Evolutionary conservation across 2,329 filamentous ascomycete genomes (phyloP), one percentile per base, ranked within the genome.

Genomic region (Nothomitra cinnamomea): DNA sequence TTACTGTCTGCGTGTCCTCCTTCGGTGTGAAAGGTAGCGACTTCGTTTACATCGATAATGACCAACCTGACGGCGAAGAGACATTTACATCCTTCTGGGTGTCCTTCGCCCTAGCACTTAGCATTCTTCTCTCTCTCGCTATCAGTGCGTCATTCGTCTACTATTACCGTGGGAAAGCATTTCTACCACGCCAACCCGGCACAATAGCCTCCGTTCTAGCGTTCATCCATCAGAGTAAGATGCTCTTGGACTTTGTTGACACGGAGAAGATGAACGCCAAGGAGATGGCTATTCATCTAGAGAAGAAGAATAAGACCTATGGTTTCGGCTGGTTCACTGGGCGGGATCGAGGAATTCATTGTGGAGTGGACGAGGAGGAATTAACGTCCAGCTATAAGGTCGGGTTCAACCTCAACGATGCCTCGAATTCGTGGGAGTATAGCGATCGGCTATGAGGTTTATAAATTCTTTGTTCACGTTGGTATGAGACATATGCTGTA

Each of bases 201-300:
- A 87, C 84, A 19, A 88, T 90, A 59, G 80, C 84, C 1, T 81
- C 78, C 43, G 78, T 88, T 53, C 71, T 90, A 53, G 83, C 83
- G 0, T 89, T 83, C 61, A 84, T 89, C 56, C 82, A 89, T 65
- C 83, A 87, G 67, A 83, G 77, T 64, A 85, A 84, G 67, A 88
- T 89, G 85, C 69, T 89, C 47, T 80, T 80, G 57, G 78, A 79
- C 61, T 89, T 89, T 65, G 80, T 86, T 13, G 79, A 77, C 42
- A 87, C 82, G 21, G 77, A 81, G 56, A 78, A 78, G 66, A 67
- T 81, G 51, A 76, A 72, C 58, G 78, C 75, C 53, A 67, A 70
- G 13, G 67, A 79, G 62, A 85, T 87, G 79, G 77, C 75, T 58
- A 65, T 66, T 54, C 72, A 73, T 63, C 70, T 89, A 36, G 76